Conservation (phyloP, 768 basidiomycete species). For the Boletus vermiculosoides region DNA sequence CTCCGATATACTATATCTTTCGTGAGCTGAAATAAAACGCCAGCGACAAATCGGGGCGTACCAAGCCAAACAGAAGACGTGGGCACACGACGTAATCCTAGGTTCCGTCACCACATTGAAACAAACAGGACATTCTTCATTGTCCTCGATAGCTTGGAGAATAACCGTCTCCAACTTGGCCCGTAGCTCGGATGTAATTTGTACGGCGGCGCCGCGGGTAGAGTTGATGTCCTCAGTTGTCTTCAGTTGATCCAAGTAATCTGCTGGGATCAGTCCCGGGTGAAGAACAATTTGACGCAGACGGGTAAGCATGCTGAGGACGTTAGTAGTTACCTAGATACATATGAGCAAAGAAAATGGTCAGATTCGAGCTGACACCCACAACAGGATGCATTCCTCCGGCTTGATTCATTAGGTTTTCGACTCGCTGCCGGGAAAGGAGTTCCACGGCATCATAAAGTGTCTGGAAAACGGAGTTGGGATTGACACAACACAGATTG, state of each 20-base stretch:
- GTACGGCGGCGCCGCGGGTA: constrained; percentile 23
- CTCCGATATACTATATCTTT: constrained; percentile 56
- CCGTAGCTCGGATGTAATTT: constrained; percentile 54
- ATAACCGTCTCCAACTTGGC: constrained; percentile 55
- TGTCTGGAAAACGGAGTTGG: constrained; percentile 35
- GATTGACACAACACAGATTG: background rate
- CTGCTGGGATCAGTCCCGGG: constrained; percentile 67
- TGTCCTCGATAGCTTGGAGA: constrained; percentile 71
- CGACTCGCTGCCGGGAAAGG: constrained; percentile 60
- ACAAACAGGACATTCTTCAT: constrained; percentile 81
- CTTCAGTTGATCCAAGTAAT: constrained; percentile 67
- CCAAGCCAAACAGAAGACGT: constrained; percentile 74
- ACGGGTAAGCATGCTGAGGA: constrained; percentile 82
- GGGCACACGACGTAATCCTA: constrained; percentile 71
- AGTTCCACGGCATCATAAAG: constrained; percentile 71
- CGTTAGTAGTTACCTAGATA: constrained; percentile 60
- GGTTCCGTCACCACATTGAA: constrained; percentile 59
- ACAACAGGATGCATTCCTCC: constrained; percentile 45
- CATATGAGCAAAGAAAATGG: constrained; percentile 3
- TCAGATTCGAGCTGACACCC: constrained; percentile 3
- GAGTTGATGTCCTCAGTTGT: constrained; percentile 27
- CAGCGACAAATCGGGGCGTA: constrained; percentile 27
- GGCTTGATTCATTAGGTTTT: constrained; percentile 45
- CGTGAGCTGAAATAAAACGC: background rate
- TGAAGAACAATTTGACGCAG: constrained; percentile 82